Base-by-base conservation (phyloP, 306 rosid species). In the Luffa acutangula region DNA sequence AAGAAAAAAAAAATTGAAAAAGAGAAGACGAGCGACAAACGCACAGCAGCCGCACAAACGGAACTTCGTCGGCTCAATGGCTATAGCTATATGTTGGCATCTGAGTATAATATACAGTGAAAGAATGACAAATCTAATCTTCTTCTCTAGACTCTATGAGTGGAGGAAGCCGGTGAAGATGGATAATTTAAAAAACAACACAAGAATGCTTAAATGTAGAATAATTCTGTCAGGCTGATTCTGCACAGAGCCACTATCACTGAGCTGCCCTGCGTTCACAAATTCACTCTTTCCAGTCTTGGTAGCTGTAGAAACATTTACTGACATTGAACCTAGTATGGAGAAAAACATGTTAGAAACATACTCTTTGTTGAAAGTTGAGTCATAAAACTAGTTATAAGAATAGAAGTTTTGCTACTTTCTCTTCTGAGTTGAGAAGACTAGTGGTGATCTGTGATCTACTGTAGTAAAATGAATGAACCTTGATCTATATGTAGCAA, bases 281-380 rank as follows among this genome's bases (percentile, higher is more conserved):
- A 10, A 91, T 81, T 93, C 97, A 67, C 93, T 93, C 79, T 84
- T 88, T 57, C 97, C 90, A 0, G 89, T 86, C 54, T 88, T 91
- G 33, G 88, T 64, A 58, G 90, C 65, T 60, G 97, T 87, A 33
- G 99, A 88, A 56, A 96, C 98, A 80, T 96, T 96, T 80, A 96
- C 96, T 1, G 99, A 78, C 79, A 67, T 80, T 4, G 98, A 87
- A 86, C 99, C 99, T 96, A 64, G 48, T 53, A 71, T 33, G 7
- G 60, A 82, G 48, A 53, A 75, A 66, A 75, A 31, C 12, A 34
- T 36, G 45, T 78, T 31, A 85, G 46, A 69, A 31, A 21, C 54
- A 6, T 66, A 51, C 46, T 33, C 5, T 37, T 45, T 1, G 57
- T 46, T 48, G 20, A 12, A 45, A 4, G 11, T 63, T 63, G 43